phyloP scores from a whole-genome alignment of 805 yeast genomes.

The Pichia membranifaciens region DNA sequence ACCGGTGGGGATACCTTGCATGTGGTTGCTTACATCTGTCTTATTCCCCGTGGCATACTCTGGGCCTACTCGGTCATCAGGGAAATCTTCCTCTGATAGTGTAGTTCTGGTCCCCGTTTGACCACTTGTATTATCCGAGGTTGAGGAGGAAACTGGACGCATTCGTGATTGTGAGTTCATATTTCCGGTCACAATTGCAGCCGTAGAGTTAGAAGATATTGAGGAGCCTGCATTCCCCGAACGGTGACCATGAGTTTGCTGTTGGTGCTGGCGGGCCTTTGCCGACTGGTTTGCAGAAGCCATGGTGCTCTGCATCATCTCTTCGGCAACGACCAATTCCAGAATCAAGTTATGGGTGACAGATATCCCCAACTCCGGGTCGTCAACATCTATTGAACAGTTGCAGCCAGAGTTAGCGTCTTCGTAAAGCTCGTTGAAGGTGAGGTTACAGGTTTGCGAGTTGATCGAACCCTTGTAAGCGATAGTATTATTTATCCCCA shows the following conservation, averaged over 20 bases:
- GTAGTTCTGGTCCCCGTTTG: background rate
- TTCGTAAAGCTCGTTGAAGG: constrained; percentile 20
- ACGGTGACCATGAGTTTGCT: background rate
- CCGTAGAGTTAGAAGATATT: constrained; percentile 15
- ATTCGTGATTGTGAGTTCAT: constrained; percentile 2
- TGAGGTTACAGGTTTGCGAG: constrained; percentile 30
- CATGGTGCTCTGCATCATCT: constrained; percentile 42
- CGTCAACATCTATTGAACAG: constrained; percentile 74
- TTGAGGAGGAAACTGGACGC: constrained; percentile 1
- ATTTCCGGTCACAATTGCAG: constrained; percentile 12
- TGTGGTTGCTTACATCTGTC: constrained; percentile 24
- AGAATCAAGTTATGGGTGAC: constrained; percentile 73
- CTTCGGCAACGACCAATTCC: constrained; percentile 95
- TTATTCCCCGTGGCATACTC: constrained; percentile 26
- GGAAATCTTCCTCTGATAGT: constrained; percentile 11
- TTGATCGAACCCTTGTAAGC: constrained; percentile 26
- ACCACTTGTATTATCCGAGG: background rate
- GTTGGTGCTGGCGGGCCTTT: constrained; percentile 17
- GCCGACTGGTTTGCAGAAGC: constrained; percentile 15
- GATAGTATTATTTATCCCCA: constrained; percentile 32
- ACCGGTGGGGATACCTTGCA: constrained; percentile 79
- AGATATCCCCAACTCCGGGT: constrained; percentile 70
- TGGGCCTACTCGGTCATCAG: constrained; percentile 29
- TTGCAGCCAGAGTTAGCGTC: constrained; percentile 35
- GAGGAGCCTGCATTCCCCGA: constrained; percentile 3